phyloP scores from a whole-genome alignment of 2,329 filamentous ascomycete genomes.

The Aspergillus viridinutans region DNA sequence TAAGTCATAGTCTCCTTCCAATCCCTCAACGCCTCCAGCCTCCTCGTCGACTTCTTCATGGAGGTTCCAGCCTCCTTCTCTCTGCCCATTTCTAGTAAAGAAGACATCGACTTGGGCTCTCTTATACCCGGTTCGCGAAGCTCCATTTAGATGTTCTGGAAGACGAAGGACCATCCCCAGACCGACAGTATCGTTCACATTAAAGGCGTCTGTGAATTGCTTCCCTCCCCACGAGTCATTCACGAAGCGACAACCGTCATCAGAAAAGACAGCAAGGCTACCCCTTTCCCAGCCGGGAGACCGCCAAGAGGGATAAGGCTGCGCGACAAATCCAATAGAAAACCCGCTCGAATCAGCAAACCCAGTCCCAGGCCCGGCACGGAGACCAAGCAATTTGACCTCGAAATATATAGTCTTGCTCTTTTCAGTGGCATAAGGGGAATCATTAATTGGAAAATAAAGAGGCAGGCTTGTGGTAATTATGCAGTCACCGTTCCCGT shows the following conservation, averaged over 20 bases:
- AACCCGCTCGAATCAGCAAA: constrained; percentile 48
- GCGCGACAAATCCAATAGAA: constrained; percentile 57
- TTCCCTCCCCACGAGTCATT: constrained; percentile 58
- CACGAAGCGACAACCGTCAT: constrained; percentile 60
- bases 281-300: constrained; percentile 62
- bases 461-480: constrained; percentile 53
- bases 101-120: constrained; percentile 50
- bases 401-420: constrained; percentile 58
- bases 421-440: constrained; percentile 44
- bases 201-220: constrained; percentile 54
- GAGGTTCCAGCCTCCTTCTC: constrained; percentile 53
- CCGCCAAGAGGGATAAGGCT: constrained; percentile 59
- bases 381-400: constrained; percentile 47
- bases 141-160: constrained; percentile 34
- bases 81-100: constrained; percentile 55
- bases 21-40: constrained; percentile 57
- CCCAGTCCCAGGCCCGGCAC: constrained; percentile 29
- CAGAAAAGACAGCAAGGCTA: constrained; percentile 57
- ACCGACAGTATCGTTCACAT: constrained; percentile 53
- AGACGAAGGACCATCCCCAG: constrained; percentile 54
- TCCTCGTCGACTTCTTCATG: constrained; percentile 56
- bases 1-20: constrained; percentile 65
- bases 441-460: constrained; percentile 51
- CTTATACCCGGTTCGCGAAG: constrained; percentile 20
- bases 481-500: constrained; percentile 47